Conservation (phyloP, 257 asterid species). For the Craterostigma plantagineum region DNA sequence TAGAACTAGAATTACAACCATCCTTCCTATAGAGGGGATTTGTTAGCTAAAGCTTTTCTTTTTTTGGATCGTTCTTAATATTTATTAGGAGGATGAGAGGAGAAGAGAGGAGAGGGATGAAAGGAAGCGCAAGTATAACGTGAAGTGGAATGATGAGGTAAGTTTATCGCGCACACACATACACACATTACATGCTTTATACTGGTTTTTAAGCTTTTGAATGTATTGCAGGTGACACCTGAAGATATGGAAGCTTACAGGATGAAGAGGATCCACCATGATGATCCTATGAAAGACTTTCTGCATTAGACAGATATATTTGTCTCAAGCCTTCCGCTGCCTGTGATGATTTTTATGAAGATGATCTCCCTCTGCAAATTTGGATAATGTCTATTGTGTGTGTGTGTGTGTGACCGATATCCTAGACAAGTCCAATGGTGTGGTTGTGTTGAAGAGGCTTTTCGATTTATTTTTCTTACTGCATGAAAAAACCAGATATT, state of each 20-base stretch:
- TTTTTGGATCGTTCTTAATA: neutral
- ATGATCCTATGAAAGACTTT: conserved; percentile 81
- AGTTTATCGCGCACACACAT: neutral
- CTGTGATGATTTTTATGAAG: too few species aligned
- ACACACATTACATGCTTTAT: neutral
- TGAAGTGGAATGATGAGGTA: conserved; percentile 92
- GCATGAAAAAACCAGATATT: too few species aligned
- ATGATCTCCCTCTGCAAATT: too few species aligned
- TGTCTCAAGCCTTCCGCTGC: too few species aligned
- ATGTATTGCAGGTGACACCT: conserved; percentile 33
- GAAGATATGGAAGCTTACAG: conserved; percentile 77
- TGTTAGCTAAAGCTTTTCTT: neutral
- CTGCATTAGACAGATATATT: conserved; percentile 15
- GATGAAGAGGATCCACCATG: conserved; percentile 67
- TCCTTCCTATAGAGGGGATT: neutral
- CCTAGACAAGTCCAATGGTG: too few species aligned
- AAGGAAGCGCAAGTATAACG: conserved; percentile 77
- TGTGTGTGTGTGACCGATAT: too few species aligned
- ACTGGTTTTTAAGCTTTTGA: conserved; percentile 6
- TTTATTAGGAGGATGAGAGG: conserved; percentile 75
- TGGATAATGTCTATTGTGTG: too few species aligned
- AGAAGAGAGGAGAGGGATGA: conserved; percentile 72
- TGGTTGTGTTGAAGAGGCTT: too few species aligned
- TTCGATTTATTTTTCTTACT: too few species aligned
- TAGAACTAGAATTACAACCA: neutral